Evolutionary conservation across 495 filamentous ascomycete genomes (phyloP).

Genomic region (Xylaria cubensis): DNA sequence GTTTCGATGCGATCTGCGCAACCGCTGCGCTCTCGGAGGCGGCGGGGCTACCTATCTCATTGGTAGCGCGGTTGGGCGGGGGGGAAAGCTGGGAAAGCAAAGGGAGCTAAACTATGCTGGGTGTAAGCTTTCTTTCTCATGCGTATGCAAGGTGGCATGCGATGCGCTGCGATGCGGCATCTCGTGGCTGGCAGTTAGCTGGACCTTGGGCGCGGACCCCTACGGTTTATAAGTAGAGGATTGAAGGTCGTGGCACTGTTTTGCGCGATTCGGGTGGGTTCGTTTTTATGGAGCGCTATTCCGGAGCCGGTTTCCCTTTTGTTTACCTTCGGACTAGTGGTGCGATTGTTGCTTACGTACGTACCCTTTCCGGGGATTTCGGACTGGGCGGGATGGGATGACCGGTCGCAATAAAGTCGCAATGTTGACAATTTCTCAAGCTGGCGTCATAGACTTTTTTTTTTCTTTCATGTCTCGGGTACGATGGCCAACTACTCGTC

Average conservation of each 20-base stretch:
- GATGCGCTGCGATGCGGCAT: slow-evolving; percentile 1
- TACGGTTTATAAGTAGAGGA: background rate
- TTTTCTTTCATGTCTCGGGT: background rate
- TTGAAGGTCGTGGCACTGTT: background rate
- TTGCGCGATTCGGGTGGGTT: background rate
- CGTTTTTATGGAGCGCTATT: background rate
- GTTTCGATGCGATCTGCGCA: slow-evolving; percentile 19
- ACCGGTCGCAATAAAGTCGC: slow-evolving; percentile 16
- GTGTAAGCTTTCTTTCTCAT: background rate
- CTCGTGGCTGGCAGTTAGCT: background rate
- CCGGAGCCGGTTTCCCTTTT: background rate
- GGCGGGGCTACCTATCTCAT: slow-evolving; percentile 11
- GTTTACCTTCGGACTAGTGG: background rate
- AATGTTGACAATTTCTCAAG: background rate
- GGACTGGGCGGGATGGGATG: background rate
- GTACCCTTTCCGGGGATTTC: background rate
- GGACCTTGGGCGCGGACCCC: background rate
- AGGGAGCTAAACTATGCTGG: background rate
- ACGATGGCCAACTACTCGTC: background rate
- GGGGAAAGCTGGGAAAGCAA: background rate
- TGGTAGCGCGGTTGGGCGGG: slow-evolving; percentile 5
- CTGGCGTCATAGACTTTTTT: background rate
- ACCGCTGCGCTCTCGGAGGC: slow-evolving; percentile 17
- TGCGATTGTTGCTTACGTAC: background rate
- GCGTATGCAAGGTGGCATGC: background rate